Conservation (phyloP, 2,329 filamentous ascomycete genomes). For the Nigrograna mackinnonii region DNA sequence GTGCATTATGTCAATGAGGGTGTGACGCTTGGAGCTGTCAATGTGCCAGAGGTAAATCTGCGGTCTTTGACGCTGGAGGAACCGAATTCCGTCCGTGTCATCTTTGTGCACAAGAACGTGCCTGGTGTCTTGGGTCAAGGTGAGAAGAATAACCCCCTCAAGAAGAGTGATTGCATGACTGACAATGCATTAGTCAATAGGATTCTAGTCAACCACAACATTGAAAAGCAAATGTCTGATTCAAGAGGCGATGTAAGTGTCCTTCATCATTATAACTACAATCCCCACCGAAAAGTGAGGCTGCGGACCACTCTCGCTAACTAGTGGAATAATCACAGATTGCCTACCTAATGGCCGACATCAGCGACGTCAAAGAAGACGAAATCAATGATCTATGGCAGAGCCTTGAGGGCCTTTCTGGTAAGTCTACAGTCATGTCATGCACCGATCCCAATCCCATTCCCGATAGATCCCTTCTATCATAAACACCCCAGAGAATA, state of each 20-base stretch:
- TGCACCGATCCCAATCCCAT: not conserved
- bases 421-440: conserved; percentile 57
- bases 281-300: no score
- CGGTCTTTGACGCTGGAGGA: conserved; percentile 90
- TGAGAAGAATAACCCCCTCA: conserved; percentile 34
- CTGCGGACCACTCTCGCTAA: no score
- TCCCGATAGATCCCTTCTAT: no score
- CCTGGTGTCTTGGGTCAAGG: conserved; percentile 89
- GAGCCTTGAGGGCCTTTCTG: conserved; percentile 77
- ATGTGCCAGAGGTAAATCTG: conserved; percentile 92
- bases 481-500: no score
- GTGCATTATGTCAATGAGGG: conserved; percentile 97
- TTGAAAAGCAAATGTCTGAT: conserved; percentile 98
- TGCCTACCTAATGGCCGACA: conserved; percentile 97
- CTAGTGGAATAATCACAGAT: no score
- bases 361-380: conserved; percentile 78
- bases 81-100: conserved; percentile 85
- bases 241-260: conserved; percentile 80
- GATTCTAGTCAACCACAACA: conserved; percentile 91
- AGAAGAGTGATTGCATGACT: not conserved
- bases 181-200: conserved; percentile 71
- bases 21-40: conserved; percentile 87
- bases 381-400: conserved; percentile 88
- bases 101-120: conserved; percentile 96
- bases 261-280: no score